Base-by-base conservation (phyloP, 192 early-diverging fungal genomes). In the Coemansia brasiliensis region DNA sequence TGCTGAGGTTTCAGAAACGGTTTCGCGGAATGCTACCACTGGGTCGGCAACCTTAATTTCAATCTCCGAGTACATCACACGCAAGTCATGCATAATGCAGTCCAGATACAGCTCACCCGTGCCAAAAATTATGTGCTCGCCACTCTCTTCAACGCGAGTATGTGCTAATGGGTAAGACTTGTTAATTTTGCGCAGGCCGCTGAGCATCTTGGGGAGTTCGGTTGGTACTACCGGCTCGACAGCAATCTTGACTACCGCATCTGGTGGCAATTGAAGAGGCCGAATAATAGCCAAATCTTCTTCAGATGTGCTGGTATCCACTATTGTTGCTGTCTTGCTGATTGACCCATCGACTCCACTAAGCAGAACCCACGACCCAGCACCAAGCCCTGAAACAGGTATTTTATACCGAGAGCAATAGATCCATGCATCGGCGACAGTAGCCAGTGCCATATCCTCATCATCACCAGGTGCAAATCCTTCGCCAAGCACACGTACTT, bases 31-130 rank as follows among this genome's bases (percentile, higher is more conserved):
- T 49, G 86, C 81, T 11, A 98, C 95, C 12, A 95, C 94, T 5
- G 97, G 95, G 70, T 99, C 95, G 0, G 94, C 87, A n/a, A 99
- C 94, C 81, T 96, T 96, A 62, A 99, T 85, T 59, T 98, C 97
- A 44, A 99, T 96, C 60, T 98, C 95, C 1, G 94, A 83, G 70
- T 95, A 98, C 71, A 98, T 76, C 57, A 83, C 74, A 43, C 97
- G 88, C 61, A 99, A 78, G 64, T 99, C 97, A 64, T 99, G 95
- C 65, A 99, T 72, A 1, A 94, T 92, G 59, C 93, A 98, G 79
- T 99, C 97, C 57, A 99, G 72, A 54, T 95, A 97, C 39, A 99
- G 67, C 72, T 99, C 97, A 43, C 97, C 97, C 1, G 95, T 91
- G 15, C 91, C 97, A 40, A 97, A 57, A 42, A 99, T 71, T 39